These are phyloP conservation scores for Scorias spongiosa DNA, from an alignment of 2,329 filamentous ascomycete genomes.

Conservation along the genomic window DNA sequence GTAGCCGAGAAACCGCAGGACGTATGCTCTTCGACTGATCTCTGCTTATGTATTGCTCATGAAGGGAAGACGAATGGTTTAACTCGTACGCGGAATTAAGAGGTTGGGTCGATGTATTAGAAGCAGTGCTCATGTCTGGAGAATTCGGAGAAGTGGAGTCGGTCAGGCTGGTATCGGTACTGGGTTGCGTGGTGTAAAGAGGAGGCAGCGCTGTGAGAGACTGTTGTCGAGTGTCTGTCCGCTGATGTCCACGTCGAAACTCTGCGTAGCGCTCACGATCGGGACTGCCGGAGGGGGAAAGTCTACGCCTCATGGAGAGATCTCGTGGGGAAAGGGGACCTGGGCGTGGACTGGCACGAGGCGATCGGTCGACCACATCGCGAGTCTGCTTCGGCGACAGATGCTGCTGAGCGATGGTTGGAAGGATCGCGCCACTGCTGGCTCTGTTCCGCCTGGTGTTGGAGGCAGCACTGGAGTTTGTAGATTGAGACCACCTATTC, in stretches of 20 bases:
- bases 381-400: constrained; percentile 11
- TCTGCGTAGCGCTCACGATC: constrained; percentile 4
- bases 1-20: constrained; percentile 11
- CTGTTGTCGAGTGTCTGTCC: constrained; percentile 7
- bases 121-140: constrained; percentile 9
- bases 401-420: constrained; percentile 19
- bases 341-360: constrained; percentile 23
- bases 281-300: constrained; percentile 19
- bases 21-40: constrained; percentile 11
- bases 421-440: constrained; percentile 21
- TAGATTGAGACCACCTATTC: constrained; percentile 45
- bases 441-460: constrained; percentile 23
- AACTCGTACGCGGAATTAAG: constrained; percentile 14
- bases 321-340: constrained; percentile 8
- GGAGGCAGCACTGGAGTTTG: constrained; percentile 33
- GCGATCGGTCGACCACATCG: constrained; percentile 20
- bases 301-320: constrained; percentile 8
- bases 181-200: constrained; percentile 16
- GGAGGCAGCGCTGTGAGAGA: constrained; percentile 19
- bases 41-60: constrained; percentile 11
- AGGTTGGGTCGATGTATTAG: constrained; percentile 17
- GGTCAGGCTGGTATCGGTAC: constrained; percentile 14
- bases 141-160: constrained; percentile 15
- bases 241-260: constrained; percentile 6
- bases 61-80: constrained; percentile 16